These are phyloP conservation scores for Alternaria metachromatica DNA, from an alignment of 2,329 filamentous ascomycete species.

Conservation along the genomic window DNA sequence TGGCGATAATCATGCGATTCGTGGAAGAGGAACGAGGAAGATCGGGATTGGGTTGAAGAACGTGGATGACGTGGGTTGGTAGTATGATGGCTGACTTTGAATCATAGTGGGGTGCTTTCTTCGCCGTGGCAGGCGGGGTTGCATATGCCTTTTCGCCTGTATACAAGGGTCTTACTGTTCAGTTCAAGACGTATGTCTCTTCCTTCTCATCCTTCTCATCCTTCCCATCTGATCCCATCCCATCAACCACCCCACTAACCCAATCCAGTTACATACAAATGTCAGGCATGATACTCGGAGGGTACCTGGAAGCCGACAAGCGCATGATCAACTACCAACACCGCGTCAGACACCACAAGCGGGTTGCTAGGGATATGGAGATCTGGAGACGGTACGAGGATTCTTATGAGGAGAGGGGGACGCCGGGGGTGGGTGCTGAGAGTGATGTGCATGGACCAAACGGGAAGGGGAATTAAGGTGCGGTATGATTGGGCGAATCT, in stretches of 20 bases:
- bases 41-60: background rate
- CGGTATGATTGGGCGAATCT: background rate
- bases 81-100: background rate
- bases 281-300: conserved; percentile 82
- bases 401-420: conserved; percentile 58
- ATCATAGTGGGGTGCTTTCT: conserved; percentile 69
- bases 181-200: conserved; percentile 42
- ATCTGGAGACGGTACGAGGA: conserved; percentile 73
- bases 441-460: conserved; percentile 29
- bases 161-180: conserved; percentile 64
- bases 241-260: background rate
- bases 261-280: conserved; percentile 75
- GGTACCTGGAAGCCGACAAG: conserved; percentile 77
- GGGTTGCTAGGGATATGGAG: conserved; percentile 68
- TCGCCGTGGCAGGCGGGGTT: conserved; percentile 66
- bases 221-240: no score
- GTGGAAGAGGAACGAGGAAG: no score
- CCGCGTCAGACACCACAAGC: conserved; percentile 68
- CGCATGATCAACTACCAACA: conserved; percentile 72
- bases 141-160: conserved; percentile 72
- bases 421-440: conserved; percentile 47
- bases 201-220: no score
- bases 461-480: conserved; percentile 1
- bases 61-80: background rate
- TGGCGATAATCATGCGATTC: background rate